Percentiles rank a stretch among this genome's conserved stretches.
Evolutionary conservation across 768 basidiomycete genomes (phyloP).

Genomic region (Boletus subparvulus): DNA sequence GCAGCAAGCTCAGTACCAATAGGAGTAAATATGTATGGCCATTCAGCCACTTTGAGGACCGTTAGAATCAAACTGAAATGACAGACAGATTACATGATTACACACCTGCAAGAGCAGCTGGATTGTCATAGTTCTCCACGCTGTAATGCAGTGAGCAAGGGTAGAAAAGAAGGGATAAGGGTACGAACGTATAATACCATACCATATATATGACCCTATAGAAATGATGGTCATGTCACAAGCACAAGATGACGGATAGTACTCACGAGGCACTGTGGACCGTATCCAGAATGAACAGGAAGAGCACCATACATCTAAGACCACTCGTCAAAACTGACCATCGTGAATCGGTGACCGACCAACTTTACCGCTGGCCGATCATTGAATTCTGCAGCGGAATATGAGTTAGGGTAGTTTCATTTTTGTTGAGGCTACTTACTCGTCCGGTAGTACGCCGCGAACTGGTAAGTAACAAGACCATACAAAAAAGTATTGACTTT

Average conservation of each 20-base stretch:
- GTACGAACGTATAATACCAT: constrained; percentile 14
- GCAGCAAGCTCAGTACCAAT: constrained; percentile 47
- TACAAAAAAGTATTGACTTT: constrained; percentile 35
- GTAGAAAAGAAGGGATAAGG: too few species aligned
- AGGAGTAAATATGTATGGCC: constrained; percentile 53
- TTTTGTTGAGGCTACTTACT: too few species aligned
- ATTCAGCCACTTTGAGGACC: constrained; percentile 11
- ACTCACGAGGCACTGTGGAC: constrained; percentile 21
- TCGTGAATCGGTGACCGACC: too few species aligned
- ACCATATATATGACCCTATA: constrained; percentile 17
- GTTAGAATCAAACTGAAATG: not conserved
- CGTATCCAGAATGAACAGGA: constrained; percentile 20
- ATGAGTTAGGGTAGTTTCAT: too few species aligned
- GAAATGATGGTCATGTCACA: not conserved
- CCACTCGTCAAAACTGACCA: not conserved
- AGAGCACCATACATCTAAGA: constrained; percentile 18
- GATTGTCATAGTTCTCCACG: constrained; percentile 14
- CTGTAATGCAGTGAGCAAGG: not conserved
- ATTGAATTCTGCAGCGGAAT: too few species aligned
- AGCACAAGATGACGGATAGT: not conserved
- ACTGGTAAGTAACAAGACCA: constrained; percentile 40
- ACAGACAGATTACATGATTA: not conserved
- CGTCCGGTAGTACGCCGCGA: constrained; percentile 35
- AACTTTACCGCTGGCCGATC: too few species aligned
- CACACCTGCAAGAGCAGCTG: constrained; percentile 12